phyloP scores from a whole-genome alignment of 2,329 filamentous ascomycete species.

The Aspergillus sp. region DNA sequence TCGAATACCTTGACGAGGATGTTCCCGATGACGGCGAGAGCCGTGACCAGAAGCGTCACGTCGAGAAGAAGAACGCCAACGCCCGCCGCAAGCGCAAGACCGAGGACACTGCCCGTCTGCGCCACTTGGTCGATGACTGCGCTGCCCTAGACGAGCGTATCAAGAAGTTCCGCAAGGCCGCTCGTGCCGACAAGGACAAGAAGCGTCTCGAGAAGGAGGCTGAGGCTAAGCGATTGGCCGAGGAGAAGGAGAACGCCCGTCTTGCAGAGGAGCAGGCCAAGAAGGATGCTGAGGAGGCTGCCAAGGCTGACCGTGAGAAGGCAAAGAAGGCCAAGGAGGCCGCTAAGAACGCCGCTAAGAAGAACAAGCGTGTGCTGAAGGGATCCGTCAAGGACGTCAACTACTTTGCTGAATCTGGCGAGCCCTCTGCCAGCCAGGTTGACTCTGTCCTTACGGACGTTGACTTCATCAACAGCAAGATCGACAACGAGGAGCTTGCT shows the following conservation, averaged over 20 bases:
- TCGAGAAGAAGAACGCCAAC: constrained; percentile 98
- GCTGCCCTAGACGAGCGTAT: constrained; percentile 88
- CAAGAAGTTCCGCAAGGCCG: constrained; percentile 92
- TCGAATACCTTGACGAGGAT: constrained; percentile 98
- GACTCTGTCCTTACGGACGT: constrained; percentile 82
- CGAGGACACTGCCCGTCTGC: constrained; percentile 88
- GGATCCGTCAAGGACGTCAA: constrained; percentile 94
- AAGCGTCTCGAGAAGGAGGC: constrained; percentile 88
- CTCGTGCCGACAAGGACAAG: constrained; percentile 94
- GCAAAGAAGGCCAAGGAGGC: constrained; percentile 97
- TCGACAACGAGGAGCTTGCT: constrained; percentile 88
- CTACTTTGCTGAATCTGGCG: constrained; percentile 77
- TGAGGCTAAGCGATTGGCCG: constrained; percentile 79
- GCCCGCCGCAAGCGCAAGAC: constrained; percentile 99
- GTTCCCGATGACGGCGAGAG: constrained; percentile 98
- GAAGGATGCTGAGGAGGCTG: constrained; percentile 81
- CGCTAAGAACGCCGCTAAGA: constrained; percentile 98
- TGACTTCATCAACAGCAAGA: constrained; percentile 81
- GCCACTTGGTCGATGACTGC: constrained; percentile 84
- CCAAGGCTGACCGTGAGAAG: constrained; percentile 79
- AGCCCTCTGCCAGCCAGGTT: constrained; percentile 72
- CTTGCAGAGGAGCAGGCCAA: constrained; percentile 76
- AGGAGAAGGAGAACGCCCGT: constrained; percentile 81
- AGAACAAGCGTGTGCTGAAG: constrained; percentile 98
- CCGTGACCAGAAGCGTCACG: constrained; percentile 97